phyloP scores from a whole-genome alignment of 805 yeast species.

The Suhomyces canberraensis region DNA sequence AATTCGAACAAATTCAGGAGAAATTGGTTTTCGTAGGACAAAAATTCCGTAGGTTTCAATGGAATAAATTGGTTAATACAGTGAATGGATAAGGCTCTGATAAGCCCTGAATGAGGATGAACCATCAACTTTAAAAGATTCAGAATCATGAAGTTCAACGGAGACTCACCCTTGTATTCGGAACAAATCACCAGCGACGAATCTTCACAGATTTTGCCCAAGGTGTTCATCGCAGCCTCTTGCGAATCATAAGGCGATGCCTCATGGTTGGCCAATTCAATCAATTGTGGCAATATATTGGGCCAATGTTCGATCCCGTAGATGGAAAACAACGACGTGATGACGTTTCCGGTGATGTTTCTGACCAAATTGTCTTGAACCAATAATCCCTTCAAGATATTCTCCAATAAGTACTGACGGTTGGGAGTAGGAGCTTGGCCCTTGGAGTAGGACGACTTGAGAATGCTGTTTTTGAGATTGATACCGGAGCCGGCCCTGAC shows the following conservation, averaged over 20 bases:
- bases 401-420: constrained; percentile 36
- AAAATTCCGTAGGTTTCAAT: constrained; percentile 61
- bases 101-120: constrained; percentile 37
- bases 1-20: constrained; percentile 62
- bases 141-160: constrained; percentile 65
- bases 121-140: constrained; percentile 53
- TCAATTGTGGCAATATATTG: constrained; percentile 60
- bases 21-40: constrained; percentile 63
- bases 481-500: constrained; percentile 88
- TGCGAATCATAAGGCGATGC: constrained; percentile 30
- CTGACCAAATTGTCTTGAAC: constrained; percentile 62
- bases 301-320: constrained; percentile 77
- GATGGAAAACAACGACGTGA: constrained; percentile 72
- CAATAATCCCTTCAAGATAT: constrained; percentile 53
- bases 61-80: constrained; percentile 78
- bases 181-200: constrained; percentile 61
- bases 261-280: constrained; percentile 52
- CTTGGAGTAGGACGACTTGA: constrained; percentile 27
- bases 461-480: constrained; percentile 72
- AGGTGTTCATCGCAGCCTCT: constrained; percentile 78
- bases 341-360: constrained; percentile 86
- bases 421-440: constrained; percentile 12
- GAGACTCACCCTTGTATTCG: constrained; percentile 62
- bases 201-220: constrained; percentile 90
- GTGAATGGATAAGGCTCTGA: constrained; percentile 60